Evolutionary conservation across 352 stramenopile species (phyloP), one percentile per base, ranked within the genome.

Genomic region (Pythium chondricola): DNA sequence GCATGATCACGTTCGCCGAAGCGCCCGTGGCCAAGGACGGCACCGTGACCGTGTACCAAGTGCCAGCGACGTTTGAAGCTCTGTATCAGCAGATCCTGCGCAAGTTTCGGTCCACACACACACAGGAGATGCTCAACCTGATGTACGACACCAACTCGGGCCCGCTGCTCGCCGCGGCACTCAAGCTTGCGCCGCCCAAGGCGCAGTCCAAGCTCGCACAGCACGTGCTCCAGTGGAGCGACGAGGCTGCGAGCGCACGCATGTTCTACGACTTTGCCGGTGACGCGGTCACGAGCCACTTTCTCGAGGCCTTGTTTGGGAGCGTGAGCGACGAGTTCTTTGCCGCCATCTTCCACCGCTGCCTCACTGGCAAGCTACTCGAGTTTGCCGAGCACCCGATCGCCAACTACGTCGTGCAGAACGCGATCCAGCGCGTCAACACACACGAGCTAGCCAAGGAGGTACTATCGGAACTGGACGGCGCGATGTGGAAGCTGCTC

Each of bases 371-470:
- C 25, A 77, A 80, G 31, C 62, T 92, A 56, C 53, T 89, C 35
- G 71, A 86, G 48, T 83, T 90, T 27, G 65, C 62, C 6, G 56
- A 89, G 57, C 77, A 92, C 53, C 66, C 63, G 35, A 85, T 92
- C 45, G 69, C 77, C 13, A 92, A 92, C 55, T 92, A 88, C 43
- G 81, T 92, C n/a, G 69, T 92, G 6, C 81, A 92, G 55, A 62
- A 88, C 37, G 73, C 61, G 9, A 73, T 92, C 25, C 63, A 80
- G 45, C 67, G 69, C n/a, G 66, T 85, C 18, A 47, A 58, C 42
- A 70, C 59, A 2, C 30, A 63, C 9, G 65, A 65, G 1, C 38
- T 88, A 13, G 81, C 81, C 4, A 16, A 49, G 9, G 58, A 82
- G 22, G 71, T 89, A 26, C 48, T 88, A 9, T 47, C 65, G 11